Percentiles rank a stretch among this genome's conserved stretches.
Conservation (phyloP, 331 rosid species). For the Quercus tomentella region DNA sequence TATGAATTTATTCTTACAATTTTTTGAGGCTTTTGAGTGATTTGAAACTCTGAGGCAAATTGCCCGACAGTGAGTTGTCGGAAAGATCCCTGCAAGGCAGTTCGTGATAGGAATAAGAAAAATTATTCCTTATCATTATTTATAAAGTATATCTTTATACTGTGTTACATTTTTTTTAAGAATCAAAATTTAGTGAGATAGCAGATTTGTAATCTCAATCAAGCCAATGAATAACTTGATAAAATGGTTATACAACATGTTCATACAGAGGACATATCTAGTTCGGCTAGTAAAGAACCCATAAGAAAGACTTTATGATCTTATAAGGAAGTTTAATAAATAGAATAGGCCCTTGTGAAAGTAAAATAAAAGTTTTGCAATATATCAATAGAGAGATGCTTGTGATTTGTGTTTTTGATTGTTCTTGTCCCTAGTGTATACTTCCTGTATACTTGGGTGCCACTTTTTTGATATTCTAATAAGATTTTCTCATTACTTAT, state of each 20-base stretch:
- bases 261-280: neutral
- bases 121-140: neutral
- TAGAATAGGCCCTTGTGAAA: neutral
- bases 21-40: slow-evolving; percentile 57
- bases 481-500: no score
- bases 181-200: neutral
- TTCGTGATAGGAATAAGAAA: neutral
- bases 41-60: slow-evolving; percentile 73
- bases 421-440: no score
- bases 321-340: neutral
- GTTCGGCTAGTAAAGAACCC: neutral
- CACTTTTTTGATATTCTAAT: no score
- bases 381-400: no score
- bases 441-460: no score
- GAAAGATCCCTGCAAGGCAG: slow-evolving; percentile 61
- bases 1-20: slow-evolving; percentile 48
- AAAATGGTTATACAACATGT: neutral
- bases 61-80: slow-evolving; percentile 66
- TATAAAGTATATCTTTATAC: neutral
- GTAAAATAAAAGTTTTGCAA: neutral
- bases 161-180: neutral
- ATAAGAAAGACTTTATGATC: no score
- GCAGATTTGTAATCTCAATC: neutral
- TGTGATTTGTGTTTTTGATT: no score
- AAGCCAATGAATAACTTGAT: neutral